A percentile compares a stretch with the other conserved stretches of the same genome.
These are phyloP conservation scores for Triticum monococcum DNA, from an alignment of 176 grass and related monocot species.

Conservation along the genomic window DNA sequence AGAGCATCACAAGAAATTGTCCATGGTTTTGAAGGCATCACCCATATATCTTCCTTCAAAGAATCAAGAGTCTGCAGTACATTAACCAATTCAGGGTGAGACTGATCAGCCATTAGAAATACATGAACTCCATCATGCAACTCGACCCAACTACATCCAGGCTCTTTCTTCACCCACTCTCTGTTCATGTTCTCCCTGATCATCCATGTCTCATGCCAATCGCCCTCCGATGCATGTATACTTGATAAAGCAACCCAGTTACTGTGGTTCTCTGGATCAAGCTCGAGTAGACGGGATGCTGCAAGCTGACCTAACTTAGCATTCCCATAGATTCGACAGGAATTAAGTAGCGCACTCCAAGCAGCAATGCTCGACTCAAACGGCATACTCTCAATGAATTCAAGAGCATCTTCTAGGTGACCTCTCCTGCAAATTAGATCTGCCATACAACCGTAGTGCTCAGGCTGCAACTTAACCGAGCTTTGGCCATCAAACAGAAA, in stretches of 20 bases:
- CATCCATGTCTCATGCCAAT: conserved; percentile 49
- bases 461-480: conserved; percentile 22
- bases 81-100: conserved; percentile 36
- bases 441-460: conserved; percentile 61
- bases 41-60: conserved; percentile 28
- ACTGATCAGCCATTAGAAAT: conserved; percentile 52
- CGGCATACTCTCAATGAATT: conserved; percentile 53
- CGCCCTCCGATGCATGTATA: conserved; percentile 38
- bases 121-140: conserved; percentile 51
- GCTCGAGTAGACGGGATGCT: conserved; percentile 33
- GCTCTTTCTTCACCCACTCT: conserved; percentile 56
- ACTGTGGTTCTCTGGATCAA: conserved; percentile 58
- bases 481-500: conserved; percentile 30
- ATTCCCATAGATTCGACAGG: conserved; percentile 46
- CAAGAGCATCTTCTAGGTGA: conserved; percentile 48
- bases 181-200: conserved; percentile 52
- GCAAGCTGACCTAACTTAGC: conserved; percentile 41
- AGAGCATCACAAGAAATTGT: neutral
- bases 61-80: conserved; percentile 44
- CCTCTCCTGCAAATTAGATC: conserved; percentile 62
- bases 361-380: conserved; percentile 35
- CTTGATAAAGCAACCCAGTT: conserved; percentile 62
- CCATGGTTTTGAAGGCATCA: neutral
- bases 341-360: conserved; percentile 58
- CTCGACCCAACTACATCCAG: conserved; percentile 71